Base-by-base conservation (phyloP, 306 rosid species). In the Malus sylvestris region DNA sequence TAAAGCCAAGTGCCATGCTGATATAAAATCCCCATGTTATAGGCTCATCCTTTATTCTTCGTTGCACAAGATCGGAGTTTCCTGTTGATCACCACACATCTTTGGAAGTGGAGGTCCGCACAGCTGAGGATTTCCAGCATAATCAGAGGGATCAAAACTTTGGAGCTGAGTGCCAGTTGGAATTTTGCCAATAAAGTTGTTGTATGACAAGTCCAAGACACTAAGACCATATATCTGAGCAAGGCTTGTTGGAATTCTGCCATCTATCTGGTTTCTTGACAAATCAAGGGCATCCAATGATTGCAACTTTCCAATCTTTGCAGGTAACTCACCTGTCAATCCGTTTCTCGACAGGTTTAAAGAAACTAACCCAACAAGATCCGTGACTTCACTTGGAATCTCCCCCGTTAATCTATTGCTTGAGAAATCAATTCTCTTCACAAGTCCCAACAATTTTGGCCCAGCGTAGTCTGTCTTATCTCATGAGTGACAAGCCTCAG, bases 391-490 rank as follows among this genome's bases (percentile, higher is more conserved):
- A 35, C 40, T 35, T 35, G 40, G 40, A 35, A 35, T 35, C 40
- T 35, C 40, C 1, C 40, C 2, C 0, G 9, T 7, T 35, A 35
- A 35, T 35, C 40, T 35, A 35, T 35, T 35, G 9, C 40, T 7
- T 0, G 40, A 35, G 40, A 35, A 35, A 35, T 35, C 40, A 35
- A 35, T 35, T 35, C 9, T 35, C 40, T 35, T 35, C 40, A 35
- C 40, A 35, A 35, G 40, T 35, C 40, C 40, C 9, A 35, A 91
- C 97, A 7, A 84, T 89, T 53, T 85, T 79, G 38, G 88, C 91
- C 13, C 82, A 89, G 15, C 90, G 93, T 53, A 85, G 95, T 84
- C 76, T 91, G 78, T 89, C 82, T 82, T 84, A 89, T 72, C 95
- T 91, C 66, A 89, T 89, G 18, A 86, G 73, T 33, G 38, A 6